These are phyloP conservation scores for Candida peoriensis DNA, from an alignment of 805 yeast genomes.

Conservation along the genomic window DNA sequence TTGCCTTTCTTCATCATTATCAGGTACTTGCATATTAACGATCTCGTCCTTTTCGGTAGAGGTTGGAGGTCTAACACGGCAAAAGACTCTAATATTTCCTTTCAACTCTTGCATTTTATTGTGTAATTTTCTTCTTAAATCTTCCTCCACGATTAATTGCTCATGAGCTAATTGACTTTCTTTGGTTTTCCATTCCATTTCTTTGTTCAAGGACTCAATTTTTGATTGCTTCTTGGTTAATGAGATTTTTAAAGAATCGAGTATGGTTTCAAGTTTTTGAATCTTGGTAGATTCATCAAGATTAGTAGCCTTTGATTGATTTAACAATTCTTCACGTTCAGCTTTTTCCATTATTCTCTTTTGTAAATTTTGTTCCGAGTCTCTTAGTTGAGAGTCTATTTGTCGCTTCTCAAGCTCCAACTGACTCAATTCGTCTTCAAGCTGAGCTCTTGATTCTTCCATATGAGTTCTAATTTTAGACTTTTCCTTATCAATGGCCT, in stretches of 20 bases:
- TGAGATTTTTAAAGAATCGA: constrained; percentile 1
- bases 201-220: constrained; percentile 12
- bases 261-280: constrained; percentile 14
- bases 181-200: constrained; percentile 24
- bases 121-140: constrained; percentile 57
- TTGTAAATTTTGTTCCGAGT: background rate
- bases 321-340: background rate
- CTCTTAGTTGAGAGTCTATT: background rate
- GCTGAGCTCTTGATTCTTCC: constrained; percentile 9
- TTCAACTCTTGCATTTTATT: constrained; percentile 77
- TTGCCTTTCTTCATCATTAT: constrained; percentile 24
- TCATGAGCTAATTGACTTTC: constrained; percentile 29
- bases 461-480: constrained; percentile 23
- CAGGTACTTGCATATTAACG: constrained; percentile 28
- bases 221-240: constrained; percentile 13
- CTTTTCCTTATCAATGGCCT: constrained; percentile 21
- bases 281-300: constrained; percentile 6
- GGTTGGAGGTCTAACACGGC: constrained; percentile 69
- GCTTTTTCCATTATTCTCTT: background rate
- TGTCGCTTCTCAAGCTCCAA: too few relatives aligned
- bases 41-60: constrained; percentile 20
- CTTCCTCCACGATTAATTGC: constrained; percentile 44
- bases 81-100: constrained; percentile 89
- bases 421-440: constrained; percentile 6
- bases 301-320: background rate